Base-by-base conservation (phyloP, 2,329 filamentous ascomycete species). In the Ceratocystiopsis brevicomis region DNA sequence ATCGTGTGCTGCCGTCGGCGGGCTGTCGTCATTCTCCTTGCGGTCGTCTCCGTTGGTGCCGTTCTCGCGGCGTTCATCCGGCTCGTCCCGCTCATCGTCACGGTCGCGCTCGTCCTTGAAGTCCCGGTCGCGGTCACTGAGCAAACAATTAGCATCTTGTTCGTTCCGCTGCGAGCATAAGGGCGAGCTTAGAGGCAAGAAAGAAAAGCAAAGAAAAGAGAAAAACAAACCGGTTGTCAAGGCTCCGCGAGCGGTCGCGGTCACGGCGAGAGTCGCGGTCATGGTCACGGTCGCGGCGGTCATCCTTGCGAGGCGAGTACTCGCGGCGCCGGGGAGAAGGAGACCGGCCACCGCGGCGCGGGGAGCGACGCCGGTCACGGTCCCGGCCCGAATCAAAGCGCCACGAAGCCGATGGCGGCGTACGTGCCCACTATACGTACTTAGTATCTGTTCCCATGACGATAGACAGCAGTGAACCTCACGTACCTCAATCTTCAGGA, bases 351-450 rank as follows among this genome's bases (percentile, higher is more conserved):
- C 80, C 70, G 49, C 75, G 71, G 47, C 76, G 76, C 50, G 75
- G 75, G 53, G 76, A 75, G 43, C 74, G 73, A 51, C 67, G 71
- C 32, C 76, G 73, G 48, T 80, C 76, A 51, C 77, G 81, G 55
- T 85, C 81, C 56, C 81, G 77, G 48, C 87, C 88, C 52, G 85
- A 86, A 62, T 95, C 90, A 59, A 98, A 98, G 49, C 90, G 83
- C 90, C 90, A 98, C 30, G 87, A 96, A 43, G 90, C 90, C 52
- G 90, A 96, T 41, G 90, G 90, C 55, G 90, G 90, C 56, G 90
- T 98, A 55, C 90, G 84, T 55, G 90, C 90, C 90, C 90, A 98
- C 90, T 98, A 50, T n/a, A 46, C 9, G 13, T 1, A 8, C n/a
- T 18, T 6, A 33, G 17, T 40, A n/a, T 4, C 19, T 21, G 19